Base-by-base conservation (phyloP, 768 basidiomycete species). In the Boletus eberwhitei region DNA sequence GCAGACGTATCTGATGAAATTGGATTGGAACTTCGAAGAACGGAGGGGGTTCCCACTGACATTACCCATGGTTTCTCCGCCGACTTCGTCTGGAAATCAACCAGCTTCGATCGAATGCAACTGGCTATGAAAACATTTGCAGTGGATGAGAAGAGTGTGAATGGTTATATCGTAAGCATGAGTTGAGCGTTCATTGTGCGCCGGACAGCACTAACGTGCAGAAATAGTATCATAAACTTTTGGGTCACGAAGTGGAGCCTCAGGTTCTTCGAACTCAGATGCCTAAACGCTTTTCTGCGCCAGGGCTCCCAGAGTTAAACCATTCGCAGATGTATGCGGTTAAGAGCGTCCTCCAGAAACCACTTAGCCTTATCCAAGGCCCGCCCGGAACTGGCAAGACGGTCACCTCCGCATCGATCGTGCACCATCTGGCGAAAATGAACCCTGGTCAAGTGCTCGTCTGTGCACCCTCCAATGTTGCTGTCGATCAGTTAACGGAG, bases 61-160 rank as follows among this genome's bases (percentile, higher is more conserved):
- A 84, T 93, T 72, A 93, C 93, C 0, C 93, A 95, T 67, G 91
- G 92, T 62, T 98, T 97, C 65, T 87, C 91, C 0, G 97, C 88
- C n/a, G 97, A 99, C 71, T 99, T 98, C 65, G 96, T 99, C 5
- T 99, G 97, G 97, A 99, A 99, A 73, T 95, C 94, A 5, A 99
- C 97, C 1, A 98, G 96, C 71, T 99, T 99, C 65, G 97, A 99
- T 71, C 82, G 97, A 46, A 99, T 99, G 97, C 97, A 99, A 69
- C 80, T 93, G 34, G 96, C 97, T 0, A 98, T 99, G 96, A 98
- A 98, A 81, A 98, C 95, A 1, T 99, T 99, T 68, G 97, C 97
- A 8, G 90, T 99, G 17, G 97, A 99, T 63, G 97, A 99, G 73
- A 97, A 98, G 79, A 97, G 94, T 69, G 97, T 99, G 62, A 95